These are phyloP conservation scores for Calocybe gambosa DNA, from an alignment of 1,284 basidiomycete species.

Conservation along the genomic window DNA sequence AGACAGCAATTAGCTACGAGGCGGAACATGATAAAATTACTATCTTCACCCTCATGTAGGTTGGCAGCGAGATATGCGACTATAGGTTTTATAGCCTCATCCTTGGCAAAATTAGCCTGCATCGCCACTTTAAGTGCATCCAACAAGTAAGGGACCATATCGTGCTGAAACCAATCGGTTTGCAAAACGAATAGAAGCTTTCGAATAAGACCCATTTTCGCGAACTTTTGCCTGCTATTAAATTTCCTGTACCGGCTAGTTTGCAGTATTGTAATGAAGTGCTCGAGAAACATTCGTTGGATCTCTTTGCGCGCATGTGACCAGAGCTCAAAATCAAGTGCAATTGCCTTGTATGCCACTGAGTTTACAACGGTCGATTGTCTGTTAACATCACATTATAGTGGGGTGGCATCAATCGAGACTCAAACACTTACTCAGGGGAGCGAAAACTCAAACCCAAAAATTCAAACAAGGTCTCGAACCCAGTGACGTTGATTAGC, in stretches of 20 bases:
- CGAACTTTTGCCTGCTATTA: constrained; percentile 64
- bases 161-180: constrained; percentile 63
- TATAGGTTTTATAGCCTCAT: constrained; percentile 76
- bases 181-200: constrained; percentile 80
- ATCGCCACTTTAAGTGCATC: constrained; percentile 54
- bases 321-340: constrained; percentile 92
- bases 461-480: constrained; percentile 78
- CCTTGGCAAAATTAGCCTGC: constrained; percentile 59
- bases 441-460: constrained; percentile 76
- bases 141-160: constrained; percentile 49
- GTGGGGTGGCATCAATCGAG: not conserved
- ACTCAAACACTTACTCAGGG: constrained; percentile 55
- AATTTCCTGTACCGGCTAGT: constrained; percentile 70
- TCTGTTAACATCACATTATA: constrained; percentile 31
- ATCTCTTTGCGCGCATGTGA: constrained; percentile 63
- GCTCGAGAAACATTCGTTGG: constrained; percentile 71
- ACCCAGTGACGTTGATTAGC: constrained; percentile 73
- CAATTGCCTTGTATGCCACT: constrained; percentile 77
- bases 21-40: not conserved
- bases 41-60: constrained; percentile 59
- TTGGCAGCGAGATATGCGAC: constrained; percentile 83
- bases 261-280: constrained; percentile 71
- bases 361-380: constrained; percentile 79
- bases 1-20: constrained; percentile 1
- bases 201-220: constrained; percentile 67